phyloP scores from a whole-genome alignment of 192 early-diverging fungal genomes.

The Coemansia sp. region DNA sequence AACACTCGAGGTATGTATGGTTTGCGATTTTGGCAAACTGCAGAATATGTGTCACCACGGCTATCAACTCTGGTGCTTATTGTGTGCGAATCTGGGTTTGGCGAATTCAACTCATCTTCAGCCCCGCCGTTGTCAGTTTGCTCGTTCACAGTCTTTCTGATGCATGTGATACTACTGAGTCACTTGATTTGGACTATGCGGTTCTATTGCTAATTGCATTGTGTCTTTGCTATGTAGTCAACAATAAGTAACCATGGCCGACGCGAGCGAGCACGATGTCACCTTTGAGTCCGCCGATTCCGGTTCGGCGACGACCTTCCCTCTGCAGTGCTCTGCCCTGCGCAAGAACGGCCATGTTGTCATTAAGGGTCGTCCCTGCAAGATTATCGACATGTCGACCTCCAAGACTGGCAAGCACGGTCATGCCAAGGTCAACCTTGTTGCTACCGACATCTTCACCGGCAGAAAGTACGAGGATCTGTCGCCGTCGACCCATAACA shows the following conservation, averaged over 20 bases:
- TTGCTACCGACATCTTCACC: constrained; percentile 96
- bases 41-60: background rate
- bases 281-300: constrained; percentile 20
- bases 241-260: constrained; percentile 8
- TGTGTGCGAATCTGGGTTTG: background rate
- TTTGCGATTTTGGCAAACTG: background rate
- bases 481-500: constrained; percentile 99
- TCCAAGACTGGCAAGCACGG: constrained; percentile 99
- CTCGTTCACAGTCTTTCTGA: too few species aligned
- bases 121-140: background rate
- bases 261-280: constrained; percentile 16
- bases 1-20: background rate
- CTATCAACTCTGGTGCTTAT: background rate
- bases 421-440: constrained; percentile 99
- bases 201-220: too few species aligned
- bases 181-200: too few species aligned
- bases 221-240: too few species aligned
- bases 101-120: background rate
- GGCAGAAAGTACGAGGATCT: constrained; percentile 98
- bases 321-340: constrained; percentile 99
- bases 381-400: constrained; percentile 99
- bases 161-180: too few species aligned
- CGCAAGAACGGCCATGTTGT: constrained; percentile 98
- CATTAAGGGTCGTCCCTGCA: constrained; percentile 99
- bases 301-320: constrained; percentile 86